Percentiles rank a stretch among this genome's conserved stretches.
phyloP scores from a whole-genome alignment of 202 grass and related monocot genomes.

The Eragrostis tef region DNA sequence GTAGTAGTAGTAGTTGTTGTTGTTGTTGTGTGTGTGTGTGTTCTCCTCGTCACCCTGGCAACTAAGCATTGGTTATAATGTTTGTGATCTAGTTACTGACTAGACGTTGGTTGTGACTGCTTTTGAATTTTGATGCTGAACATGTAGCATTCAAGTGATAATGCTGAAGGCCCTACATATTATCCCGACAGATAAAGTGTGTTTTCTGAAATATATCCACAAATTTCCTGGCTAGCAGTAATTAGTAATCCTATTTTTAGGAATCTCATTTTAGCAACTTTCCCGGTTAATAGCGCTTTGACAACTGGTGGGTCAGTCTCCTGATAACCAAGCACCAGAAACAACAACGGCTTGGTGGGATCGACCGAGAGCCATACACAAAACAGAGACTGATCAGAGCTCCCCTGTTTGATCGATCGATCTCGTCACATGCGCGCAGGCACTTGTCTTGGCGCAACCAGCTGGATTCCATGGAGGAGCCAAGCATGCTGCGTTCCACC shows the following conservation, averaged over 20 bases:
- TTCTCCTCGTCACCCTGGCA: too few species aligned
- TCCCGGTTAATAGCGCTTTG: background rate
- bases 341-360: background rate
- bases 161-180: too few species aligned
- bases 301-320: constrained; percentile 25
- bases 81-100: too few species aligned
- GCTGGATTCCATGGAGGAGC: background rate
- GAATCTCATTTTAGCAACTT: constrained; percentile 12
- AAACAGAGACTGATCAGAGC: constrained; percentile 1
- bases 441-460: background rate
- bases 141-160: too few species aligned
- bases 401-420: background rate
- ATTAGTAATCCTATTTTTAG: constrained; percentile 45
- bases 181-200: too few species aligned
- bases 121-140: too few species aligned
- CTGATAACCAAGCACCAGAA: background rate
- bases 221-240: constrained; percentile 20
- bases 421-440: background rate
- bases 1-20: too few species aligned
- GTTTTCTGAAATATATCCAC: too few species aligned
- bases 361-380: background rate
- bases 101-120: too few species aligned
- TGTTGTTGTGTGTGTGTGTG: too few species aligned
- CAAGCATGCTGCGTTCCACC: constrained; percentile 42
- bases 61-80: too few species aligned